Percentiles rank a stretch among this genome's conserved stretches.
These are phyloP conservation scores for Colletotrichum aenigma DNA, from an alignment of 2,329 filamentous ascomycete species.

Conservation along the genomic window DNA sequence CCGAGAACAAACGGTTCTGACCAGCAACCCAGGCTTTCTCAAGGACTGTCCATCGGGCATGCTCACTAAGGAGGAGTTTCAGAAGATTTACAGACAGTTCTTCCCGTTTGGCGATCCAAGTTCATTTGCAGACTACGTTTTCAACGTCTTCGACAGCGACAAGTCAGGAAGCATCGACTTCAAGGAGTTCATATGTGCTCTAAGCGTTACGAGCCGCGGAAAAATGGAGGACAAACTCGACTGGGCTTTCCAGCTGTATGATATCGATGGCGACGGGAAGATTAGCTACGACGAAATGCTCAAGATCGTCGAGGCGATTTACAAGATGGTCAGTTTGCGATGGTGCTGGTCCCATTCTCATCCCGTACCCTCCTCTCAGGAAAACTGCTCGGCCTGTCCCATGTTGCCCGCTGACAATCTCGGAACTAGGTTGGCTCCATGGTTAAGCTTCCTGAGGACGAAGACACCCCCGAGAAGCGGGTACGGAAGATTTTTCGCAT, in stretches of 20 bases:
- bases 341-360: neutral
- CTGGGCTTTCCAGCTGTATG: constrained; percentile 99
- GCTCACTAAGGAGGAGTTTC: constrained; percentile 97
- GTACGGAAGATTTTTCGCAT: constrained; percentile 98
- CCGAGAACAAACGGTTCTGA: neutral
- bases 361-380: neutral
- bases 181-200: constrained; percentile 98
- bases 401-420: neutral
- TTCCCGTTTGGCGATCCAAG: constrained; percentile 98
- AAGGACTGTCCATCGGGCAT: constrained; percentile 98
- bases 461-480: constrained; percentile 98
- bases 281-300: constrained; percentile 99
- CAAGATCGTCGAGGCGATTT: constrained; percentile 97
- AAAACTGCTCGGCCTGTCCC: neutral
- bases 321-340: constrained; percentile 83
- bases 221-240: constrained; percentile 99
- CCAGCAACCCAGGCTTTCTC: constrained; percentile 75
- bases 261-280: constrained; percentile 98
- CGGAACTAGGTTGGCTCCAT: constrained; percentile 85
- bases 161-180: constrained; percentile 98
- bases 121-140: constrained; percentile 97
- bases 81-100: constrained; percentile 99
- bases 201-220: constrained; percentile 94
- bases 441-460: constrained; percentile 98
- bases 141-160: constrained; percentile 98